Conservation (phyloP, 257 asterid species). For the Oldenlandia corymbosa region DNA sequence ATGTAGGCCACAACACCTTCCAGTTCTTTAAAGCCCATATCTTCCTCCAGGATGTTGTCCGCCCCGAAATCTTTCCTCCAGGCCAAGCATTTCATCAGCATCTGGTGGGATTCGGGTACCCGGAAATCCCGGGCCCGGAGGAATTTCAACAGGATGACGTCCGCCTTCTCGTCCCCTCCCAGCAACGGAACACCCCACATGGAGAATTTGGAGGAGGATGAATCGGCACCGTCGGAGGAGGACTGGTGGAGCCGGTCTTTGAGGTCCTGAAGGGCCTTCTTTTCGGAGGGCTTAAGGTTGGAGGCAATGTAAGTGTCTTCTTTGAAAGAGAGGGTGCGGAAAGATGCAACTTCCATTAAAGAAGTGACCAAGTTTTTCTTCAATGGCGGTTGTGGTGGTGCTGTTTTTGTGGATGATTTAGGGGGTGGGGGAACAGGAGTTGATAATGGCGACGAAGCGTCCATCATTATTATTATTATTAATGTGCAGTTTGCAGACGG, state of each 20-base stretch:
- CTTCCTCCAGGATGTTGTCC: conserved; percentile 64
- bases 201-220: conserved; percentile 8
- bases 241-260: conserved; percentile 40
- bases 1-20: conserved; percentile 75
- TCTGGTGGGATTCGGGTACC: conserved; percentile 48
- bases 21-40: conserved; percentile 72
- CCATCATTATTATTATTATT: too few relatives aligned
- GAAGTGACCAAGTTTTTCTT: conserved; percentile 47
- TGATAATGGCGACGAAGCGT: conserved; percentile 36
- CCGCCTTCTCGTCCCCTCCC: conserved; percentile 47
- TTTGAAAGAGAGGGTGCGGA: conserved; percentile 66
- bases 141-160: conserved; percentile 78
- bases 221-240: conserved; percentile 18
- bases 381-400: too few relatives aligned
- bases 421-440: conserved; percentile 33
- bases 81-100: conserved; percentile 48
- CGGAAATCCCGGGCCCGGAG: conserved; percentile 80
- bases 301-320: conserved; percentile 81
- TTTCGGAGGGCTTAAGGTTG: conserved; percentile 56
- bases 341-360: conserved; percentile 51
- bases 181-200: conserved; percentile 72
- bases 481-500: too few relatives aligned
- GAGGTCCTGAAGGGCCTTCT: conserved; percentile 59
- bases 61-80: conserved; percentile 74
- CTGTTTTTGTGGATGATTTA: conserved; percentile 19